A percentile compares a stretch with the other conserved stretches of the same genome.
Conservation (phyloP, 257 asterid genomes). For the Echium plantagineum region DNA sequence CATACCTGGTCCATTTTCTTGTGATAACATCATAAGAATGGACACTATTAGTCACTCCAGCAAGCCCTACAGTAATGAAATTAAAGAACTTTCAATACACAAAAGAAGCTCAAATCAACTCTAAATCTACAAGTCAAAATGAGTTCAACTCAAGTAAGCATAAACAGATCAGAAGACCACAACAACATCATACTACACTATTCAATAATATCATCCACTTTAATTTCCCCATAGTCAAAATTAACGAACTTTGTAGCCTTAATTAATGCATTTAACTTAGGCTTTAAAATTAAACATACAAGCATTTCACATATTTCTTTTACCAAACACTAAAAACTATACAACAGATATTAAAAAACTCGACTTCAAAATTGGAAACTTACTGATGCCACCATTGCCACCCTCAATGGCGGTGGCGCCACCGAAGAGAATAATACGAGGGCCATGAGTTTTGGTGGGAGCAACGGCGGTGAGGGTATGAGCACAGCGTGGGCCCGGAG, state of each 20-base stretch:
- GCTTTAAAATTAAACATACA: too few relatives aligned
- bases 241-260: too few relatives aligned
- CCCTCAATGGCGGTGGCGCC: constrained; percentile 98
- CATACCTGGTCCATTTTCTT: constrained; percentile 89
- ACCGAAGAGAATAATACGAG: constrained; percentile 88
- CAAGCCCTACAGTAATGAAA: constrained; percentile 49
- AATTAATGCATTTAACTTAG: too few relatives aligned
- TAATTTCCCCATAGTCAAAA: too few relatives aligned
- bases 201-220: too few relatives aligned
- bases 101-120: not conserved
- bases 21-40: constrained; percentile 92
- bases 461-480: constrained; percentile 95
- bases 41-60: constrained; percentile 80
- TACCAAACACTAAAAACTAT: too few relatives aligned
- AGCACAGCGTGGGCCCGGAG: constrained; percentile 95
- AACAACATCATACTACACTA: too few relatives aligned
- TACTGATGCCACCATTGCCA: constrained; percentile 89
- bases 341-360: too few relatives aligned
- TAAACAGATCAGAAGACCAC: not conserved
- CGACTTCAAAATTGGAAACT: not conserved
- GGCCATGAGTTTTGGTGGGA: constrained; percentile 79
- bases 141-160: not conserved
- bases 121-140: not conserved
- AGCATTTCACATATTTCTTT: too few relatives aligned
- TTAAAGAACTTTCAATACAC: constrained; percentile 4